Evolutionary conservation across 2,329 filamentous ascomycete species (phyloP).

Genomic region (Apiospora saccharicola): DNA sequence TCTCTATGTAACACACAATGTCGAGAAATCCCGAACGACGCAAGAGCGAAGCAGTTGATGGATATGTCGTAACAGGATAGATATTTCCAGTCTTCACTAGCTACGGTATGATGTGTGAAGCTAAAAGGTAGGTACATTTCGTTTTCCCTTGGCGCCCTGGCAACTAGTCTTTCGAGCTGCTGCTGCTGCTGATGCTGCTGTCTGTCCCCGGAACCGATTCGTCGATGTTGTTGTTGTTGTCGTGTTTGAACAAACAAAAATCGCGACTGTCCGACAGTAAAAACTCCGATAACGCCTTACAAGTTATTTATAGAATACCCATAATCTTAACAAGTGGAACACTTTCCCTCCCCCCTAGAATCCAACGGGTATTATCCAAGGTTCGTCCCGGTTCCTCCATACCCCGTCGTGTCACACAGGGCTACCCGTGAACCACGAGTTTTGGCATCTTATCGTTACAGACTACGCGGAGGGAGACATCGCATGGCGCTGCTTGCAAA

Average conservation of each 20-base stretch:
- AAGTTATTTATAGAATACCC: constrained; percentile 8
- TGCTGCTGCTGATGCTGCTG: background rate
- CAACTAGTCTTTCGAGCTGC: background rate
- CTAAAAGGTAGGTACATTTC: too few species aligned
- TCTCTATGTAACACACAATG: background rate
- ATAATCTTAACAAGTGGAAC: constrained; percentile 1
- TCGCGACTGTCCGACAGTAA: background rate
- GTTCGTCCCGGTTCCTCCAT: background rate
- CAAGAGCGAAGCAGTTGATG: background rate
- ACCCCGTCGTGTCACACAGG: background rate
- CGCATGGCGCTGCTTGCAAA: too few species aligned
- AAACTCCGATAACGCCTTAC: constrained; percentile 15
- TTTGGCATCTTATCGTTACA: background rate
- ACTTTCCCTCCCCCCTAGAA: too few species aligned
- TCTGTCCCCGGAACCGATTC: background rate
- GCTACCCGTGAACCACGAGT: background rate
- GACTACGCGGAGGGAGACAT: background rate
- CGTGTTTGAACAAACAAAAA: too few species aligned
- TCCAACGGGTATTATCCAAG: constrained; percentile 4
- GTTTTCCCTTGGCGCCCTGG: background rate
- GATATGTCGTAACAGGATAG: background rate
- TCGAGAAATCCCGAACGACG: background rate
- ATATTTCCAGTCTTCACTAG: background rate
- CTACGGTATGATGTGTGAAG: too few species aligned
- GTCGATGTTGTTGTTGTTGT: background rate